Conservation (phyloP, 305 asterid genomes). For the Fraxinus greggii region DNA sequence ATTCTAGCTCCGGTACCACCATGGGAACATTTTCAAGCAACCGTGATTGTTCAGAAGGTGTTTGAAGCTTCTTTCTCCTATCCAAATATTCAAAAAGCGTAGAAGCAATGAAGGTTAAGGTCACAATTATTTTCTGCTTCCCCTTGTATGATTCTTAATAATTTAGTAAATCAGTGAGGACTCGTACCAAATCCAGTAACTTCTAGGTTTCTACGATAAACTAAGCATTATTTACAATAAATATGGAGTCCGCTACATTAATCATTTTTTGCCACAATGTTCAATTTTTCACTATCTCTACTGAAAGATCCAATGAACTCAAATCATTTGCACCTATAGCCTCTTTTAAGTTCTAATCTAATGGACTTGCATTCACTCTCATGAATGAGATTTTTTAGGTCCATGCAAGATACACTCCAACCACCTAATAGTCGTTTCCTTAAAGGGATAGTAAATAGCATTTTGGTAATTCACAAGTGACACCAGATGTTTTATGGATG, state of each 20-base stretch:
- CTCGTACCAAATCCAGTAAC: not conserved
- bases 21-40: constrained; percentile 39
- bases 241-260: not conserved
- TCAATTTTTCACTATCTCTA: not conserved
- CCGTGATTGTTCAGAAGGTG: constrained; percentile 34
- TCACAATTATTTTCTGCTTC: constrained; percentile 17
- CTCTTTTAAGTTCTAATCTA: not conserved
- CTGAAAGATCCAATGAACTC: not conserved
- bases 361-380: not conserved
- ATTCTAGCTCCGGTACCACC: constrained; percentile 45
- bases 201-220: not conserved
- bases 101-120: constrained; percentile 38
- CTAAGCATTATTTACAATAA: not conserved
- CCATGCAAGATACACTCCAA: not conserved
- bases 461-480: not conserved
- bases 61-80: constrained; percentile 39
- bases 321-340: not conserved
- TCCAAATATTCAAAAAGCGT: constrained; percentile 41
- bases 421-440: not conserved
- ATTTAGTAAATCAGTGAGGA: not conserved
- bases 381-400: not conserved
- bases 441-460: not conserved
- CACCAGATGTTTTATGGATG: not conserved
- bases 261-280: not conserved
- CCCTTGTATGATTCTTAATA: not conserved